Percentiles rank a stretch among this genome's conserved stretches.
phyloP scores from a whole-genome alignment of 352 stramenopile genomes.

The Globisporangium cylindrosporum region DNA sequence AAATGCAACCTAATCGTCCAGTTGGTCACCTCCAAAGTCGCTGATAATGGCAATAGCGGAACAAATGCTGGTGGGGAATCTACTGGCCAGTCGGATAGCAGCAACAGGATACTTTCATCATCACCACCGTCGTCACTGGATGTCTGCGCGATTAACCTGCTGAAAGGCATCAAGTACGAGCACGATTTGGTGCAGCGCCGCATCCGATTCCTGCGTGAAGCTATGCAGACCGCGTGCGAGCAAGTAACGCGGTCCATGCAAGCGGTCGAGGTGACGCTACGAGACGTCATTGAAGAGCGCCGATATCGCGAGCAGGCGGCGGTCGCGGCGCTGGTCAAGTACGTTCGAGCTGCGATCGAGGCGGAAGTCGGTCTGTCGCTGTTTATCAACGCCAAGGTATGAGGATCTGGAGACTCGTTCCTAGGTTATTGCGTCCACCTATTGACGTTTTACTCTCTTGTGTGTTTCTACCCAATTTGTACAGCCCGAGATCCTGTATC shows the following conservation, averaged over 20 bases:
- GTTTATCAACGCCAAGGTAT: conserved; percentile 59
- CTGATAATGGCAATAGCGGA: background rate
- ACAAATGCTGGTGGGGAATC: background rate
- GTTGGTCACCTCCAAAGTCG: conserved; percentile 22
- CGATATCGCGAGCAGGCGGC: conserved; percentile 45
- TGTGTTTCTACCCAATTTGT: conserved; percentile 1
- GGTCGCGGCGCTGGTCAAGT: conserved; percentile 40
- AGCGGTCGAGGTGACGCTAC: conserved; percentile 49
- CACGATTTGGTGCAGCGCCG: conserved; percentile 47
- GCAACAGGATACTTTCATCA: conserved; percentile 1
- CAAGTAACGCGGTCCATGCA: conserved; percentile 44
- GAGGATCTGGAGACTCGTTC: conserved; percentile 8
- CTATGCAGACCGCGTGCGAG: conserved; percentile 38
- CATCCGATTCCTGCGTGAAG: conserved; percentile 47
- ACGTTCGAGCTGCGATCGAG: conserved; percentile 55
- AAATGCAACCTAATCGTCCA: conserved; percentile 43
- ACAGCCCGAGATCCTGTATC: conserved; percentile 48
- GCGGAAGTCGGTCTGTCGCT: conserved; percentile 53
- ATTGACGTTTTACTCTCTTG: background rate
- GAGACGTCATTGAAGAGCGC: conserved; percentile 35
- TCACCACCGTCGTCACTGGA: conserved; percentile 18
- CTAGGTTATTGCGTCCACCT: background rate
- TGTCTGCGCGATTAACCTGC: conserved; percentile 43
- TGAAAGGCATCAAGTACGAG: conserved; percentile 61
- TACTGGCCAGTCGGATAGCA: background rate